Evolutionary conservation across 148 eudicot species (phyloP), one percentile per base, ranked within the genome.

Genomic region (Salicornia ramosissima): DNA sequence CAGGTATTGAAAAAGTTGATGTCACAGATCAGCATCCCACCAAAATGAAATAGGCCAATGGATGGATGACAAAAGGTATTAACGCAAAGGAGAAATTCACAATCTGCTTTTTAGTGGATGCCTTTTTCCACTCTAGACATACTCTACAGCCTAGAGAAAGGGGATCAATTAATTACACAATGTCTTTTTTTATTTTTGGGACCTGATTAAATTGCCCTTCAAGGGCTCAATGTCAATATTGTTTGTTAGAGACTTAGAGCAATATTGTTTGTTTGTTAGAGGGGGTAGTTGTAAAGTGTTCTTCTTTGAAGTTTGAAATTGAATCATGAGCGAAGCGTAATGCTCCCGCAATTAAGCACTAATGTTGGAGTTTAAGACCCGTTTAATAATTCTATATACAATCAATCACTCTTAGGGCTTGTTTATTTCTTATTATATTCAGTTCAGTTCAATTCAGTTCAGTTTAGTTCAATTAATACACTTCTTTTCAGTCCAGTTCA

Each of bases 221-320:
- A n/a, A n/a, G n/a, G n/a, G n/a, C n/a, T n/a, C n/a, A n/a, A n/a
- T n/a, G n/a, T n/a, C n/a, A n/a, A n/a, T n/a, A n/a, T n/a, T n/a
- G n/a, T n/a, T n/a, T n/a, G n/a, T n/a, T n/a, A n/a, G n/a, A n/a
- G n/a, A n/a, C n/a, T n/a, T n/a, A n/a, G n/a, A n/a, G n/a, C n/a
- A n/a, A n/a, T n/a, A n/a, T n/a, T n/a, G n/a, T n/a, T n/a, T n/a
- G n/a, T n/a, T n/a, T 24, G 49, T n/a, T 26, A 21, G 43, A n/a
- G 33, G 16, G 43, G 42, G 71, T 75, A 14, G 78, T 75, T 75
- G 72, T 40, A 65, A 49, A 75, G 64, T 39, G 18, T 24, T 55
- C 22, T 12, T 22, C 25, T 6, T 53, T 61, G 19, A 40, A 21
- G 39, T 36, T 25, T 51, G 21, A 31, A 45, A 13, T 16, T 58